These are phyloP conservation scores for Serendipita indica DNA, from an alignment of 768 basidiomycete species.

Conservation along the genomic window DNA sequence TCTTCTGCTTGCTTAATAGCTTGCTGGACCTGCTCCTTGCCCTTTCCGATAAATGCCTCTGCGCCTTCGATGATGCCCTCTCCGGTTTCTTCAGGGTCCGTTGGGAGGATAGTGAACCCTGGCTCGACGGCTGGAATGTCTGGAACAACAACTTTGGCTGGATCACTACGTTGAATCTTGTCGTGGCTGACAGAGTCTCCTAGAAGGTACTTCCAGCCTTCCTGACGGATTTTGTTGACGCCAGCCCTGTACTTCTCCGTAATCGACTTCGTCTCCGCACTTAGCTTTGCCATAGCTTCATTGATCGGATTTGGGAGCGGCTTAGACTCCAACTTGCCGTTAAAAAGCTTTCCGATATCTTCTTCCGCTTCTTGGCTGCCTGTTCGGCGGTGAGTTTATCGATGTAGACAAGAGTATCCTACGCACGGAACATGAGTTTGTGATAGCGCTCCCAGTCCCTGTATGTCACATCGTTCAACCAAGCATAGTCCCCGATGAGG, in stretches of 20 bases:
- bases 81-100: neutral
- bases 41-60: neutral
- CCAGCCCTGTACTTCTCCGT: neutral
- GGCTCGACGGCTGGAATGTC: neutral
- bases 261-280: neutral
- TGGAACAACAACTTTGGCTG: neutral
- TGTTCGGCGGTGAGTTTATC: neutral
- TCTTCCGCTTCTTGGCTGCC: neutral
- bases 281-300: neutral
- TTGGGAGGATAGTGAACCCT: neutral
- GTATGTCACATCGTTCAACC: slow-evolving; percentile 3
- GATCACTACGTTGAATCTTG: neutral
- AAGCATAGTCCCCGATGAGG: neutral
- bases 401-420: neutral
- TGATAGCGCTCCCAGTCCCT: slow-evolving; percentile 6
- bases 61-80: neutral
- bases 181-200: neutral
- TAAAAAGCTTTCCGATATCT: neutral
- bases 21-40: slow-evolving; percentile 3
- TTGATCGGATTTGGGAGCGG: neutral
- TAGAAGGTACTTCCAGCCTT: slow-evolving; percentile 1
- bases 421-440: neutral
- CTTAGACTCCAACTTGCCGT: neutral
- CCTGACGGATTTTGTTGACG: neutral
- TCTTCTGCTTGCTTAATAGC: neutral